Conservation (phyloP, 768 basidiomycete species). For the Suillus cothurnatus region DNA sequence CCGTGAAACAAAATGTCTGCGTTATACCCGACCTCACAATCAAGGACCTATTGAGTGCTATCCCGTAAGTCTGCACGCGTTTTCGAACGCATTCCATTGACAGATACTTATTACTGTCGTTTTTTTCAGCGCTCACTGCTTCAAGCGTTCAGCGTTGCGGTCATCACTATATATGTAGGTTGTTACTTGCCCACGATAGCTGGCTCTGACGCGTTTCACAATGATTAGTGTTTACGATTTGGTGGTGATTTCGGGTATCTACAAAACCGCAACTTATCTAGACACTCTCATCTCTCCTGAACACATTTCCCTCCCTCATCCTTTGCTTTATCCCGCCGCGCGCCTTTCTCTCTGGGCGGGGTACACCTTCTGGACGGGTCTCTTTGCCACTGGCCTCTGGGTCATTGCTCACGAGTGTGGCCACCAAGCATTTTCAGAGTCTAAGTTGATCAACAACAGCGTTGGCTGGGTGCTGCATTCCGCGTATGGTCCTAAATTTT, state of each 20-base stretch:
- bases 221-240: slow-evolving; percentile 69
- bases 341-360: slow-evolving; percentile 74
- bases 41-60: slow-evolving; percentile 82
- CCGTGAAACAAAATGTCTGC: slow-evolving; percentile 58
- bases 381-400: slow-evolving; percentile 93
- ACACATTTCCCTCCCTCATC: slow-evolving; percentile 55
- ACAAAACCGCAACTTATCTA: slow-evolving; percentile 65
- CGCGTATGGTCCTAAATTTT: slow-evolving; percentile 49
- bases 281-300: slow-evolving; percentile 64
- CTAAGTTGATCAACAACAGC: slow-evolving; percentile 86
- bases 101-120: slow-evolving; percentile 6
- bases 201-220: slow-evolving; percentile 16
- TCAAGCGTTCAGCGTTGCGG: slow-evolving; percentile 82
- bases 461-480: slow-evolving; percentile 95
- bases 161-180: slow-evolving; percentile 80
- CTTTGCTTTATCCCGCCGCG: slow-evolving; percentile 61
- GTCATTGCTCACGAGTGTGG: slow-evolving; percentile 94
- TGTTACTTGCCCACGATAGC: neutral
- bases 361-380: slow-evolving; percentile 81
- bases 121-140: slow-evolving; percentile 72
- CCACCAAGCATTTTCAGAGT: slow-evolving; percentile 95
- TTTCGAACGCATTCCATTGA: neutral
- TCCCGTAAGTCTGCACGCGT: slow-evolving; percentile 61
- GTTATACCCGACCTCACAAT: slow-evolving; percentile 83
- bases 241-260: slow-evolving; percentile 65